A percentile compares a stretch with the other conserved stretches of the same genome.
These are phyloP conservation scores for Parsonsia alboflavescens DNA, from an alignment of 257 asterid genomes.

Conservation along the genomic window DNA sequence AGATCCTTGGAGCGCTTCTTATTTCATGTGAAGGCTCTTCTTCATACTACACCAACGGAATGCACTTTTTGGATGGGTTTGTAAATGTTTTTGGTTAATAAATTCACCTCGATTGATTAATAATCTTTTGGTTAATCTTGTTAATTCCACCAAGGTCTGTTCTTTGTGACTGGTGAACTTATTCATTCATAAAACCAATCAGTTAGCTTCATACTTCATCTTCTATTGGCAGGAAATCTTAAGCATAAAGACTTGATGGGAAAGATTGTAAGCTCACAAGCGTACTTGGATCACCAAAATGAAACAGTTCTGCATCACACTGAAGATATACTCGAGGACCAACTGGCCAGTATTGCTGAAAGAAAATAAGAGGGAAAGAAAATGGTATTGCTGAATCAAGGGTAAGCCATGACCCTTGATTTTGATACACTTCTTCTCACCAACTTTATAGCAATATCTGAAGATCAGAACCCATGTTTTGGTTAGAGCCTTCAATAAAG, in stretches of 20 bases:
- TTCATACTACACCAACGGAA: conserved; percentile 63
- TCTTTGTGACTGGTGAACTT: not conserved
- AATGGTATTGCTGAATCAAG: too few relatives aligned
- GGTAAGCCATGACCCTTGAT: not conserved
- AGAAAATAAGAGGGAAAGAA: conserved; percentile 3
- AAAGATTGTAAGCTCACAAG: conserved; percentile 82
- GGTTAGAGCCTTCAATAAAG: too few relatives aligned
- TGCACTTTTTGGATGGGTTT: conserved; percentile 89
- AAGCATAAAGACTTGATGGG: conserved; percentile 86
- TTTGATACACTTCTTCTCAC: not conserved
- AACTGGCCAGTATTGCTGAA: conserved; percentile 20
- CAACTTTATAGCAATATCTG: too few relatives aligned
- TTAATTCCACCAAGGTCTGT: not conserved
- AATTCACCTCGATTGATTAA: not conserved
- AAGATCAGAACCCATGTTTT: too few relatives aligned
- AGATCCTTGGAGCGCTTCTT: conserved; percentile 86
- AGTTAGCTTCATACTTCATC: conserved; percentile 1
- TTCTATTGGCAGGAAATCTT: conserved; percentile 61
- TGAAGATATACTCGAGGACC: conserved; percentile 32
- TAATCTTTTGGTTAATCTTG: too few relatives aligned
- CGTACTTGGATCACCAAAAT: conserved; percentile 50
- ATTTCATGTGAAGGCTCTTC: conserved; percentile 87
- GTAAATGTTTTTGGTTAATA: conserved; percentile 10
- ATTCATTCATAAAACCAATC: not conserved
- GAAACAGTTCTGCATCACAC: conserved; percentile 29